Evolutionary conservation across 2,329 filamentous ascomycete species (phyloP).

Genomic region (Ophioceras dolichostomum): DNA sequence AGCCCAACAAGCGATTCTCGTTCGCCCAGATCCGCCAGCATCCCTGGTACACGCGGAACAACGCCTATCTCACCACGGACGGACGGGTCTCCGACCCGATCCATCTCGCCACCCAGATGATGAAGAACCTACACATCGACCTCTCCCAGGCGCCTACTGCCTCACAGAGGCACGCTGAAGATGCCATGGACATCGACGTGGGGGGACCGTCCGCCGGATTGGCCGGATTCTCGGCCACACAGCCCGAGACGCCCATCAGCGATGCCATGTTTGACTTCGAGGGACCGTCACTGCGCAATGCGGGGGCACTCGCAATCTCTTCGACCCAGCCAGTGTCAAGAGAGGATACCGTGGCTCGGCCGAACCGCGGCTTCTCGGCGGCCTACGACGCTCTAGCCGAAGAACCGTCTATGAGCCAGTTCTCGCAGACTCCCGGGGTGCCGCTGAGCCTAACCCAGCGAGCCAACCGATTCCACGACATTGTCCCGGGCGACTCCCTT

Average conservation of each 20-base stretch:
- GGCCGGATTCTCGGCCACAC: constrained; percentile 60
- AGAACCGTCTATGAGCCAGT: constrained; percentile 79
- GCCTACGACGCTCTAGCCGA: constrained; percentile 57
- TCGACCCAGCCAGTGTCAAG: constrained; percentile 35
- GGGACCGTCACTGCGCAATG: constrained; percentile 48
- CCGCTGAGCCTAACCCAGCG: constrained; percentile 80
- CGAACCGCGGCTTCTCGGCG: constrained; percentile 9
- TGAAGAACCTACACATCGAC: constrained; percentile 81
- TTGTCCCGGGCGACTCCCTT: constrained; percentile 75
- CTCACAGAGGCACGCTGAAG: constrained; percentile 18
- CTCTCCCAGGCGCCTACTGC: constrained; percentile 57
- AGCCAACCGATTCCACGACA: constrained; percentile 79
- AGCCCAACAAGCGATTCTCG: constrained; percentile 64
- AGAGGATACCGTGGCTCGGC: constrained; percentile 18
- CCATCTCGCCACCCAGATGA: constrained; percentile 84
- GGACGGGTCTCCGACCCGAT: constrained; percentile 70
- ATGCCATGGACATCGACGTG: constrained; percentile 54
- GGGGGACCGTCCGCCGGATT: constrained; percentile 35
- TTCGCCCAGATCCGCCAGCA: constrained; percentile 79
- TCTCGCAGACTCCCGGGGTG: constrained; percentile 65
- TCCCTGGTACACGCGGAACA: constrained; percentile 85
- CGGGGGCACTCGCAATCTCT: constrained; percentile 27
- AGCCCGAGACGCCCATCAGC: constrained; percentile 65
- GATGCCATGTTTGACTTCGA: constrained; percentile 85
- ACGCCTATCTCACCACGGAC: constrained; percentile 61